Evolutionary conservation across 2,329 filamentous ascomycete genomes (phyloP).

Genomic region (Triangularia setosa): DNA sequence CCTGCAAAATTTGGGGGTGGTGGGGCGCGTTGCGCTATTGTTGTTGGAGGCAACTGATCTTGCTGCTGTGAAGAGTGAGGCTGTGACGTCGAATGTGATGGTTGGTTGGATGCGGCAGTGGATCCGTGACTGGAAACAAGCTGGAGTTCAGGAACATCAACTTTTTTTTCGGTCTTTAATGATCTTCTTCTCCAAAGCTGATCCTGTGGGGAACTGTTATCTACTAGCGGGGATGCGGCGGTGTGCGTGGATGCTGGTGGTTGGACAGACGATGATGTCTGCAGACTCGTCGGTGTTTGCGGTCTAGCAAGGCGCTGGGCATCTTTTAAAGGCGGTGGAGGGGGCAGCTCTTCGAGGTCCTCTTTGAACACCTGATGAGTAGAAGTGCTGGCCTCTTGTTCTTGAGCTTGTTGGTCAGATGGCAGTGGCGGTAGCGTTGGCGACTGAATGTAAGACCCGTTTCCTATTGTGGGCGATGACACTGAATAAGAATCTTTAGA

Average conservation of each 20-base stretch:
- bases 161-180: conserved; percentile 43
- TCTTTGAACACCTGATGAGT: conserved; percentile 3
- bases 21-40: conserved; percentile 16
- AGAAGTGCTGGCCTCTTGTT: conserved; percentile 4
- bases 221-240: conserved; percentile 11
- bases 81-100: conserved; percentile 25
- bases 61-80: conserved; percentile 20
- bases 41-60: conserved; percentile 12
- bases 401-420: conserved; percentile 25
- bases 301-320: conserved; percentile 12
- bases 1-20: conserved; percentile 18
- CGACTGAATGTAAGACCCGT: conserved; percentile 21
- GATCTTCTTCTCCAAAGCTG: conserved; percentile 51
- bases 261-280: conserved; percentile 11
- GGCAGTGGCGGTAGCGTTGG: conserved; percentile 18
- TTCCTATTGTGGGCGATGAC: conserved; percentile 29
- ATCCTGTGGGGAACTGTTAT: conserved; percentile 20
- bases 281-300: conserved; percentile 14
- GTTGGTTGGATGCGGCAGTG: conserved; percentile 31
- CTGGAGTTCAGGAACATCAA: conserved; percentile 47
- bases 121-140: conserved; percentile 48
- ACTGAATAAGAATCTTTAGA: conserved; percentile 33
- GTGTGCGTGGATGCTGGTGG: conserved; percentile 12
- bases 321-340: conserved; percentile 33
- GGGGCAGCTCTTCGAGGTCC: conserved; percentile 17